Evolutionary conservation across 2,329 filamentous ascomycete species (phyloP).

Genomic region (Sclerotinia trifoliorum): DNA sequence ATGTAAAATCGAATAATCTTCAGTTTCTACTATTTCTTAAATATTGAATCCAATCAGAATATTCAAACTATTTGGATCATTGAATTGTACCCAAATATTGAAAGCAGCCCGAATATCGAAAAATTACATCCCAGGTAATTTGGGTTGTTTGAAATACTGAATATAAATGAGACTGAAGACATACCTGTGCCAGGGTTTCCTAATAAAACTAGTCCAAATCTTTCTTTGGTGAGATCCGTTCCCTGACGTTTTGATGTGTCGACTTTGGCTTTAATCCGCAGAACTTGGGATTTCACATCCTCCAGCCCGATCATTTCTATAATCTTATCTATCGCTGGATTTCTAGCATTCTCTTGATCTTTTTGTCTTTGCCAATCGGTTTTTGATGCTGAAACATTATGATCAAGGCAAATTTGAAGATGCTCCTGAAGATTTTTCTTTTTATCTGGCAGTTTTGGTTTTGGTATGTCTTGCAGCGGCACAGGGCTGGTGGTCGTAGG

Average conservation of each 20-base stretch:
- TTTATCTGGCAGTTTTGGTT: background rate
- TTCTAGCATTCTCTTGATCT: slow-evolving; percentile 49
- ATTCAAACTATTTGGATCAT: no score
- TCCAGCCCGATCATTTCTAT: slow-evolving; percentile 74
- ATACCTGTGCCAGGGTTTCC: slow-evolving; percentile 74
- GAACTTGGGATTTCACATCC: slow-evolving; percentile 61
- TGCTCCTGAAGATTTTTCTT: slow-evolving; percentile 24
- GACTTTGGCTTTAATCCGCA: slow-evolving; percentile 61
- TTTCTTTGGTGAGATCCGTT: slow-evolving; percentile 53
- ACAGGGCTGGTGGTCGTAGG: background rate
- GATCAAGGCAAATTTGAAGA: slow-evolving; percentile 25
- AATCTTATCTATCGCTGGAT: slow-evolving; percentile 57
- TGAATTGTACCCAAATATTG: no score
- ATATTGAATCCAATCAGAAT: no score
- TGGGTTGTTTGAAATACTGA: no score
- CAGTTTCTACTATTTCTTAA: no score
- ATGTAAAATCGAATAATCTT: no score
- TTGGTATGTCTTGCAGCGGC: no score
- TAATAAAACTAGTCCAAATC: slow-evolving; percentile 62
- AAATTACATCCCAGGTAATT: no score
- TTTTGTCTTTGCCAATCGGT: slow-evolving; percentile 65
- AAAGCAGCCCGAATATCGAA: background rate
- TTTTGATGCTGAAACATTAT: slow-evolving; percentile 39
- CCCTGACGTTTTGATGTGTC: slow-evolving; percentile 60
- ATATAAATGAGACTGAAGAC: slow-evolving; percentile 13